Evolutionary conservation across 1,139 yeast genomes (phyloP).

Genomic region (Debaryomyces udenii): DNA sequence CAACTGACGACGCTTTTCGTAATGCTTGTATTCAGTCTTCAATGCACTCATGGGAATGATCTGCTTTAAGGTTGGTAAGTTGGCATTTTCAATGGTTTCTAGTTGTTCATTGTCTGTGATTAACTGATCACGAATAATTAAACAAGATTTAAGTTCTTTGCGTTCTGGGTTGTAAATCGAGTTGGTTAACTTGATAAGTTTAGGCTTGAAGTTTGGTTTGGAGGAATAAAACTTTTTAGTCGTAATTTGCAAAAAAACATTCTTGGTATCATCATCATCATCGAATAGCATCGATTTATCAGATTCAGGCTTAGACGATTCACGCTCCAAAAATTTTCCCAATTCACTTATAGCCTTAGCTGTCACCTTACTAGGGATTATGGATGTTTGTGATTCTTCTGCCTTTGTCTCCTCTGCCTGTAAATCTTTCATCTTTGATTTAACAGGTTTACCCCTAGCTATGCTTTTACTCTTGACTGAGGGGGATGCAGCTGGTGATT

Average conservation of each 20-base stretch:
- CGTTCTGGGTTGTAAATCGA: conserved; percentile 44
- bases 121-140: conserved; percentile 71
- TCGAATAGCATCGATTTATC: conserved; percentile 41
- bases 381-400: conserved; percentile 1
- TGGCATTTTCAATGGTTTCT: conserved; percentile 59
- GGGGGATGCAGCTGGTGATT: conserved; percentile 24
- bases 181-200: conserved; percentile 57
- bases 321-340: conserved; percentile 40
- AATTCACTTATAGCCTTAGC: conserved; percentile 57
- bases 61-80: conserved; percentile 49
- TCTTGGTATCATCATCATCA: conserved; percentile 56
- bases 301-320: conserved; percentile 29
- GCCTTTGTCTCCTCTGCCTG: background rate
- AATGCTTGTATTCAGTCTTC: conserved; percentile 68
- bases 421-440: conserved; percentile 6
- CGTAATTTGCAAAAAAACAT: conserved; percentile 61
- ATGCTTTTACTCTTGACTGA: conserved; percentile 18
- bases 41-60: conserved; percentile 59
- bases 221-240: conserved; percentile 65
- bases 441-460: conserved; percentile 11
- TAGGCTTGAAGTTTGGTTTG: conserved; percentile 74
- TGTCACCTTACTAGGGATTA: conserved; percentile 26
- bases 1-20: conserved; percentile 71
- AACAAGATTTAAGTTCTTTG: conserved; percentile 58
- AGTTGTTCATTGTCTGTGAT: conserved; percentile 61